phyloP scores from a whole-genome alignment of 2,329 filamentous ascomycete species.

The Atkinsonella texensis region DNA sequence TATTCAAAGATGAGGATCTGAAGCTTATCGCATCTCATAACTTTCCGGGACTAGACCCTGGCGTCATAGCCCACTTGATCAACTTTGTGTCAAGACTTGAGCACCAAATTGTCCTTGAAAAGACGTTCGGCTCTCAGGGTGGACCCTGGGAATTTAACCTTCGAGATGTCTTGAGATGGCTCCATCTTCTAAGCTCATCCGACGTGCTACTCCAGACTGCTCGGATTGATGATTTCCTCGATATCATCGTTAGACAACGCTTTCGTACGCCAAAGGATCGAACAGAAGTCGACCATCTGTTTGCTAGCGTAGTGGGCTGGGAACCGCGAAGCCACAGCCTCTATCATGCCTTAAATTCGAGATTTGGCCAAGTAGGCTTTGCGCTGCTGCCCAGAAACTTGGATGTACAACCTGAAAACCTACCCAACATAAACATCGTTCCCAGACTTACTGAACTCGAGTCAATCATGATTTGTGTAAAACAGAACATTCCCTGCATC shows the following conservation, averaged over 20 bases:
- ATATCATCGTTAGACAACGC: constrained; percentile 73
- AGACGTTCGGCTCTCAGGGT: constrained; percentile 47
- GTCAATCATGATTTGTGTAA: constrained; percentile 75
- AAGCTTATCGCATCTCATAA: constrained; percentile 68
- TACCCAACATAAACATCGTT: constrained; percentile 38
- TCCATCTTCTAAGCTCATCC: constrained; percentile 46
- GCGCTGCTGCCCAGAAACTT: constrained; percentile 54
- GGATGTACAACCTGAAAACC: constrained; percentile 36
- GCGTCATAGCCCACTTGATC: constrained; percentile 57
- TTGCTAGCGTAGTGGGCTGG: constrained; percentile 48
- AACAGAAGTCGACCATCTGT: constrained; percentile 51
- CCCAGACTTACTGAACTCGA: constrained; percentile 63
- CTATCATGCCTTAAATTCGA: constrained; percentile 55
- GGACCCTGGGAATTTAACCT: constrained; percentile 96
- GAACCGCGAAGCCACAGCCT: constrained; percentile 47
- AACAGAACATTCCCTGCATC: constrained; percentile 80
- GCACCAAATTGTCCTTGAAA: constrained; percentile 49
- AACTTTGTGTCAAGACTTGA: constrained; percentile 74
- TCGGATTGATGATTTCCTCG: constrained; percentile 59
- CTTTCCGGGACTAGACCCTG: constrained; percentile 50
- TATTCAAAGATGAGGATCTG: constrained; percentile 72
- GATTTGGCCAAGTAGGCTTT: constrained; percentile 67
- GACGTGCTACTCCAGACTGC: constrained; percentile 50
- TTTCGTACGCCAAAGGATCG: constrained; percentile 68
- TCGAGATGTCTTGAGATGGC: constrained; percentile 80